Evolutionary conservation across 768 basidiomycete species (phyloP), one percentile per base, ranked within the genome.

Genomic region (Neoboletus brunneissimus): DNA sequence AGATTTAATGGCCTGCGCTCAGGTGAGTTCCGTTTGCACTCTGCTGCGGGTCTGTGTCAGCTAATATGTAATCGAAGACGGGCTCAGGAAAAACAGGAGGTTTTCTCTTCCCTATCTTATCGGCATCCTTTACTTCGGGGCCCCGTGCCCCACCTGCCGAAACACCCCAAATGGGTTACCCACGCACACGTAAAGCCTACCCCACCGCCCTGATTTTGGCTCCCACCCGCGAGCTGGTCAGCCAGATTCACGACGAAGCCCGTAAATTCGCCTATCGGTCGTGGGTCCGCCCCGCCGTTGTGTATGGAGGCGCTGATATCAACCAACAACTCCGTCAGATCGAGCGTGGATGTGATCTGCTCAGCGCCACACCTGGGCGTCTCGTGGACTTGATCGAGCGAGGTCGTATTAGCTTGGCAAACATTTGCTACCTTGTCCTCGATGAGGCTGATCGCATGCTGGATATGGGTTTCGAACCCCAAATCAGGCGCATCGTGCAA

Each of bases 381-480:
- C 89, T 98, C 45, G 95, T 98, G 60, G 97, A 99, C 76, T 81
- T 99, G 59, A 96, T 99, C 64, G 97, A 99, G 77, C 90, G 97
- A 65, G 97, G 97, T 13, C 85, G 91, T 57, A 98, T 99, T 80
- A 93, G 90, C 69, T 83, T 99, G 59, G 85, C 92, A 63, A 98
- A 98, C 76, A 88, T 99, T 78, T 89, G 92, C 67, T 98, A 97
- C 75, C 88, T 99, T 55, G 97, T 99, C 27, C 88, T 99, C 53
- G 97, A 99, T 67, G 97, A 99, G 78, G 97, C 97, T 58, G 97
- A 99, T 80, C 91, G 97, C 68, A 99, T 99, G 97, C 84, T 99
- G 69, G 97, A 99, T 79, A 99, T 99, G 97, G 97, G 97, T 88
- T 99, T 99, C 81, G 97, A 99, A 75, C 97, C 97, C 54, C 97